These are phyloP conservation scores for Rhizopus arrhizus DNA, from an alignment of 371 early-diverging fungal species.

Conservation along the genomic window DNA sequence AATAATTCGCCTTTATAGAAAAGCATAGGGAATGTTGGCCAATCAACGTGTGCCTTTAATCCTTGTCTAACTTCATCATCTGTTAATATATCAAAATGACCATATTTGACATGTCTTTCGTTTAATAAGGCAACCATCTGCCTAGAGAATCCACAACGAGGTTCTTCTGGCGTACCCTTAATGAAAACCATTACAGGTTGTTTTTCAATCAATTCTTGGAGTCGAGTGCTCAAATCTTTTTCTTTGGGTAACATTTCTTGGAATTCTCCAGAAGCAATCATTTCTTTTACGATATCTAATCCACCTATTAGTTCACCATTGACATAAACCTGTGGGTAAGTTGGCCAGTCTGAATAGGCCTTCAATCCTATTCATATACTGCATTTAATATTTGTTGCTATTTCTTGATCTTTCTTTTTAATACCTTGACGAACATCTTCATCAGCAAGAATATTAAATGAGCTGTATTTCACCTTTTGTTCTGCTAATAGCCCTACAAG, in stretches of 20 bases:
- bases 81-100: constrained; percentile 82
- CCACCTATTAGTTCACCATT: constrained; percentile 90
- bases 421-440: constrained; percentile 84
- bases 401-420: neutral
- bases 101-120: constrained; percentile 73
- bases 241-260: constrained; percentile 60
- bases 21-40: constrained; percentile 69
- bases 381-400: too few relatives aligned
- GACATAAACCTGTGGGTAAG: constrained; percentile 89
- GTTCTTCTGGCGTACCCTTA: constrained; percentile 88
- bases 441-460: constrained; percentile 89
- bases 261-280: constrained; percentile 80
- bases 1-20: constrained; percentile 91
- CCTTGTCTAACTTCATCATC: constrained; percentile 89
- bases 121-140: constrained; percentile 72
- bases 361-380: constrained; percentile 63
- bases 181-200: constrained; percentile 90
- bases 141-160: constrained; percentile 87
- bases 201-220: constrained; percentile 69
- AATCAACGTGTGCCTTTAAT: constrained; percentile 57
- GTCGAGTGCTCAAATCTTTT: constrained; percentile 72
- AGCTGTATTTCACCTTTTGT: constrained; percentile 71
- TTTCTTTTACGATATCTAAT: constrained; percentile 87
- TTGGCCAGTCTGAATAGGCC: constrained; percentile 87
- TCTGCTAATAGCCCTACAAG: constrained; percentile 69